A percentile compares a stretch with the other conserved stretches of the same genome.
These are phyloP conservation scores for Ophiostoma novo-ulmi DNA, from an alignment of 2,329 filamentous ascomycete genomes.

Conservation along the genomic window DNA sequence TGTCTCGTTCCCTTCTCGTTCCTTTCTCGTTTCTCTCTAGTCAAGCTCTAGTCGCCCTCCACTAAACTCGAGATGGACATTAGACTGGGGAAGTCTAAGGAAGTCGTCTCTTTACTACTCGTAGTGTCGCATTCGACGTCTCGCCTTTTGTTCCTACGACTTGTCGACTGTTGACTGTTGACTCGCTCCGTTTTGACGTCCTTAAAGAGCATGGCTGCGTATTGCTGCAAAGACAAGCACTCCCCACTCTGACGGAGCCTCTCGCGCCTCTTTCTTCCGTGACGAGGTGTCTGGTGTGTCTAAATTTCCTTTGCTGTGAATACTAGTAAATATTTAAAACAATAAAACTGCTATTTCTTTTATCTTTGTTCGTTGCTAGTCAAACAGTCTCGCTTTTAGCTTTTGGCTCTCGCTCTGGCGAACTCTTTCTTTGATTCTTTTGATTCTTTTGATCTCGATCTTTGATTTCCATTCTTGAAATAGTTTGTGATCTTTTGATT, in stretches of 20 bases:
- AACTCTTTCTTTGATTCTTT: neutral
- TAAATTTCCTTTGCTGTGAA: neutral
- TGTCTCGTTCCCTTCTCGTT: neutral
- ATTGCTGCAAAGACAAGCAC: too few species aligned
- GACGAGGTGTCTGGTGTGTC: neutral
- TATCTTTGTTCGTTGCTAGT: neutral
- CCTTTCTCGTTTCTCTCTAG: neutral
- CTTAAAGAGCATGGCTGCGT: too few species aligned
- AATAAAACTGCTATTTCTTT: neutral
- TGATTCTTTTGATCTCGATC: slow-evolving; percentile 1
- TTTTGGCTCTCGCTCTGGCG: slow-evolving; percentile 7
- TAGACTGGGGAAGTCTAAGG: neutral
- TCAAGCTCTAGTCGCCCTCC: neutral
- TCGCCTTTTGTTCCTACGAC: neutral
- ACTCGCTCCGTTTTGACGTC: neutral
- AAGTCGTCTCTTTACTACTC: neutral
- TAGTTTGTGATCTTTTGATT: neutral
- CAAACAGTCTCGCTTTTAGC: neutral
- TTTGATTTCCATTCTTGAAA: neutral
- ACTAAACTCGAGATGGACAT: neutral
- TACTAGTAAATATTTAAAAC: neutral
- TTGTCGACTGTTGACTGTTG: neutral
- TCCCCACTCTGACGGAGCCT: neutral
- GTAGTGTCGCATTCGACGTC: neutral
- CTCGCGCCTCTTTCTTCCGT: slow-evolving; percentile 4